phyloP scores from a whole-genome alignment of 768 basidiomycete species.

The Gymnopilus junonius region DNA sequence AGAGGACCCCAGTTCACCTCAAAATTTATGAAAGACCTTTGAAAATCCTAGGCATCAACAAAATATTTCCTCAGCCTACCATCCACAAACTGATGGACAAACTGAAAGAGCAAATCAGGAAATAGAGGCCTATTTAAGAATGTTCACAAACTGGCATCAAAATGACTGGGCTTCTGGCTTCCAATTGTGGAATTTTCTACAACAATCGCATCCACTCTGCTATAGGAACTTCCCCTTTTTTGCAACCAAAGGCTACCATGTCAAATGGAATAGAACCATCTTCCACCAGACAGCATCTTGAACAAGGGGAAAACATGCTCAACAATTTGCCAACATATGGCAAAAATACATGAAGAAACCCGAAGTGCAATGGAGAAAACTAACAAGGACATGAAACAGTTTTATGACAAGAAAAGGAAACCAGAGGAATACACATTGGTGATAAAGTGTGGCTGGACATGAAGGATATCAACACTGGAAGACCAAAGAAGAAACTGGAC shows the following conservation, averaged over 20 bases:
- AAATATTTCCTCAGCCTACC: no score
- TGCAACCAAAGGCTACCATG: not conserved
- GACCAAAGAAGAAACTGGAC: not conserved
- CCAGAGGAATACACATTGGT: not conserved
- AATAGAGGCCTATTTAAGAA: conserved; percentile 20
- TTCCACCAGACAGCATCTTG: not conserved
- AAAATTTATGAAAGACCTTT: conserved; percentile 21
- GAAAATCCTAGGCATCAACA: conserved; percentile 13
- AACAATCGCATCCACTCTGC: conserved; percentile 9
- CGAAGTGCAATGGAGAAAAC: not conserved
- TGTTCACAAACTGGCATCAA: conserved; percentile 17
- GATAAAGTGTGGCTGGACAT: not conserved
- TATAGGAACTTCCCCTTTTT: conserved; percentile 12
- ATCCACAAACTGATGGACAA: conserved; percentile 21
- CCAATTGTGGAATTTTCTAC: no score
- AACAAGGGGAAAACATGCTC: not conserved
- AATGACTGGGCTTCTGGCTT: conserved; percentile 19
- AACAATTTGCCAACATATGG: not conserved
- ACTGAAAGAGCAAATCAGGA: conserved; percentile 25
- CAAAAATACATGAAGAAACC: not conserved
- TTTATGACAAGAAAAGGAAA: not conserved
- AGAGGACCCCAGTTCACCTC: conserved; percentile 26
- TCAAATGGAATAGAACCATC: not conserved
- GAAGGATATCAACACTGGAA: not conserved
- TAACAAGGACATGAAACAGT: no score